Conservation (phyloP, 345 rosid species). For the Euphorbia peplus region DNA sequence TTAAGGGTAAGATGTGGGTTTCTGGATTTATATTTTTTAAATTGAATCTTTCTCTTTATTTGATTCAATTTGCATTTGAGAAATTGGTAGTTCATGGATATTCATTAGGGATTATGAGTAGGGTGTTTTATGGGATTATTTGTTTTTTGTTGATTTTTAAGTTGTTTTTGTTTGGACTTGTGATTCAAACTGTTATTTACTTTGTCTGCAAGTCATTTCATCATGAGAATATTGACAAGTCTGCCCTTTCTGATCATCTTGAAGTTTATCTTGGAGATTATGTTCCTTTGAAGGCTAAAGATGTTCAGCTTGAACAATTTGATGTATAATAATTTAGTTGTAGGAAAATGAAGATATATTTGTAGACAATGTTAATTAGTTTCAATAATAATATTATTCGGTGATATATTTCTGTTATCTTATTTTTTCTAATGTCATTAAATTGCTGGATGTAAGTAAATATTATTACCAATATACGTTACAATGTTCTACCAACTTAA, state of each 20-base stretch:
- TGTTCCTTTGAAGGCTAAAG: conserved; percentile 16
- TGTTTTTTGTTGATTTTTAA: conserved; percentile 35
- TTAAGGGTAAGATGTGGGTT: conserved; percentile 41
- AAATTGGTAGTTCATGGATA: conserved; percentile 31
- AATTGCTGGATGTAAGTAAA: too few relatives aligned
- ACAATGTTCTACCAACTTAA: too few relatives aligned
- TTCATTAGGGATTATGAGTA: conserved; percentile 9
- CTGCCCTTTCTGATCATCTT: conserved; percentile 48
- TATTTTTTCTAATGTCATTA: too few relatives aligned
- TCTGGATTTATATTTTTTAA: conserved; percentile 11
- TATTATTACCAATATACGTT: too few relatives aligned
- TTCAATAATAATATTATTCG: too few relatives aligned
- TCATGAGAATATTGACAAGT: conserved; percentile 51
- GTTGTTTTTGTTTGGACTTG: conserved; percentile 36
- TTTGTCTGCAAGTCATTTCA: conserved; percentile 60
- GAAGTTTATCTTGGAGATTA: conserved; percentile 50
- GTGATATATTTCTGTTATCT: too few relatives aligned
- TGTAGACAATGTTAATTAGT: too few relatives aligned
- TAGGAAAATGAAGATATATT: too few relatives aligned
- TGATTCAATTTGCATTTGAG: conserved; percentile 16
- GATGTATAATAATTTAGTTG: neutral
- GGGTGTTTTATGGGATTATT: conserved; percentile 27
- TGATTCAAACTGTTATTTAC: conserved; percentile 46
- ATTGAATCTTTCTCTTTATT: conserved; percentile 8
- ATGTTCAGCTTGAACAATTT: conserved; percentile 17